phyloP scores from a whole-genome alignment of 208 protist species.

The Trichomonas gallinae region DNA sequence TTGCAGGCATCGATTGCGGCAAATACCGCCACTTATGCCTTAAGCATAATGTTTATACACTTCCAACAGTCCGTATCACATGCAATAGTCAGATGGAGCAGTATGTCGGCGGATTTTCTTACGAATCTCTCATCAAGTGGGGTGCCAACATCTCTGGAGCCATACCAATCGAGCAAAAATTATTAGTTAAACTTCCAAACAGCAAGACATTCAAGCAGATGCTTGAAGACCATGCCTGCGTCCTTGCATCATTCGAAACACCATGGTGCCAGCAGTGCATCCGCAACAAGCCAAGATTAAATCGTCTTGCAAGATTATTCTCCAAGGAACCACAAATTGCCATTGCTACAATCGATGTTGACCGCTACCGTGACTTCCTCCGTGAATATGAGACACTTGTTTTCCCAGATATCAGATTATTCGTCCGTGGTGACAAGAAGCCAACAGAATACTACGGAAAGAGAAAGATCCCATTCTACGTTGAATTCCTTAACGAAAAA shows the following conservation, averaged over 20 bases:
- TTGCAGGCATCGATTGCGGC: slow-evolving; percentile 8
- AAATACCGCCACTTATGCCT: neutral
- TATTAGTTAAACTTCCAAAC: neutral
- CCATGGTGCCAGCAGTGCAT: neutral
- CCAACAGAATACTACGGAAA: neutral
- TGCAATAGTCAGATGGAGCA: neutral
- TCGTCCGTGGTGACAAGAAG: neutral
- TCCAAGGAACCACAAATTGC: neutral
- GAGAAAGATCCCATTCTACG: neutral
- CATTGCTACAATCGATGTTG: neutral
- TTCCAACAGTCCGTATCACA: neutral
- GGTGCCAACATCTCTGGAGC: neutral
- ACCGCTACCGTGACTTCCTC: neutral
- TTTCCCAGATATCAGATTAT: neutral
- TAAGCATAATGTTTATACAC: neutral
- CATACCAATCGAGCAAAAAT: neutral
- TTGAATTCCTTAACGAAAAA: neutral
- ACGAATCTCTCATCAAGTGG: neutral
- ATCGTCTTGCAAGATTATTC: neutral
- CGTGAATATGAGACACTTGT: neutral
- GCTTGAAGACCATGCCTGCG: neutral
- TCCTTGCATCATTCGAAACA: neutral
- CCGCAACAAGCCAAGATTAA: neutral
- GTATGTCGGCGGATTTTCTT: neutral
- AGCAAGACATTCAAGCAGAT: neutral